Conservation (phyloP, 2,329 filamentous ascomycete genomes). For the Trichoderma sp. region DNA sequence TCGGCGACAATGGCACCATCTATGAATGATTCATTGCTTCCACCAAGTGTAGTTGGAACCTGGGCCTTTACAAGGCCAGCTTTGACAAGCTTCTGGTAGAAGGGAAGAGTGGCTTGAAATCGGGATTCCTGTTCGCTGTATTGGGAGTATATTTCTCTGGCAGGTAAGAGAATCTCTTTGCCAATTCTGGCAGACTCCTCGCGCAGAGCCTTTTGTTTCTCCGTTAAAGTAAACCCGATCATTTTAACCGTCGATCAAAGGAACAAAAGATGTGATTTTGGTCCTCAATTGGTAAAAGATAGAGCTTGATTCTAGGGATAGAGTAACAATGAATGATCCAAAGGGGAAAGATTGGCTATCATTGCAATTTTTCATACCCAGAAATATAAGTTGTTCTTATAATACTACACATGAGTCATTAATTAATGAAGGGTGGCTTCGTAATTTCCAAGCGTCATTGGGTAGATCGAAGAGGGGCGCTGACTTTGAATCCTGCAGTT, state of each 20-base stretch:
- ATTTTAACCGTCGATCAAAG: not conserved
- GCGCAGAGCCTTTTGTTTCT: not conserved
- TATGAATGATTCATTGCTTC: slow-evolving; percentile 2
- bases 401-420: not conserved
- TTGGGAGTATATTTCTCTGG: not conserved
- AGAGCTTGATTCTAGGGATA: not conserved
- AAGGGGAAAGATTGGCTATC: not conserved
- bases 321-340: not conserved
- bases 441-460: not conserved
- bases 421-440: not conserved
- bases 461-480: not conserved
- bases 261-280: not conserved
- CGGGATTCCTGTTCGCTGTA: not conserved
- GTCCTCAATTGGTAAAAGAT: not conserved
- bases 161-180: not conserved
- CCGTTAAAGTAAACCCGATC: not conserved
- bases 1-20: slow-evolving; percentile 2
- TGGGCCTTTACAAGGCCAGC: not conserved
- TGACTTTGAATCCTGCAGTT: not conserved
- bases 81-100: not conserved
- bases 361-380: not conserved
- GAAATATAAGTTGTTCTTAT: not conserved
- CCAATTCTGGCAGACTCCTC: not conserved
- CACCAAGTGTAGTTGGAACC: not conserved
- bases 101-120: slow-evolving; percentile 2